Conservation (phyloP, 495 filamentous ascomycete species). For the Hypoxylon lienhwacheense region DNA sequence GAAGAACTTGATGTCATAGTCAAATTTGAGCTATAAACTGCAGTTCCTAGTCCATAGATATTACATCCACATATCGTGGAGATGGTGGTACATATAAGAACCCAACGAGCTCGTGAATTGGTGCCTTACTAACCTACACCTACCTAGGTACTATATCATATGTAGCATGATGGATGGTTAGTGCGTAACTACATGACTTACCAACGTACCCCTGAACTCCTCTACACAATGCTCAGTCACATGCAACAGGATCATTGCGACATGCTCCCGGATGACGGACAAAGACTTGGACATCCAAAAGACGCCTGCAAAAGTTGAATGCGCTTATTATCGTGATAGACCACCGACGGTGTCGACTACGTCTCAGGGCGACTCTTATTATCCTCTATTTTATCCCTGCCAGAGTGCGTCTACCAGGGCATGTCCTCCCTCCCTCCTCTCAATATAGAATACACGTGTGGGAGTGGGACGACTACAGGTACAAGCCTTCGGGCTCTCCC, state of each 20-base stretch:
- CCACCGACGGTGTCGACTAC: background rate
- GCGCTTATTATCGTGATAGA: background rate
- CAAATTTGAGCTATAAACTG: slow-evolving; percentile 9
- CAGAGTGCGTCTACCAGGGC: background rate
- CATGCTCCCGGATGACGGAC: too few species aligned
- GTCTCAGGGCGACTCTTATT: background rate
- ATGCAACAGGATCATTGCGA: too few species aligned
- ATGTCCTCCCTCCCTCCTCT: background rate
- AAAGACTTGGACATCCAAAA: too few species aligned
- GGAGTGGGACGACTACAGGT: slow-evolving; percentile 66
- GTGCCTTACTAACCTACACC: too few species aligned
- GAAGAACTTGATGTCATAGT: slow-evolving; percentile 23
- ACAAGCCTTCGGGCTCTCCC: slow-evolving; percentile 96
- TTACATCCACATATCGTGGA: background rate
- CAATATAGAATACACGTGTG: slow-evolving; percentile 20
- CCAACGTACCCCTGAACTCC: too few species aligned
- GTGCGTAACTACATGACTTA: too few species aligned
- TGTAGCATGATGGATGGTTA: too few species aligned
- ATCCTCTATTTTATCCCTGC: slow-evolving; percentile 13
- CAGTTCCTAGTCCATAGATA: background rate
- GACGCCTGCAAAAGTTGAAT: too few species aligned
- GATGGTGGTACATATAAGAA: too few species aligned
- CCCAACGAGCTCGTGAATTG: too few species aligned
- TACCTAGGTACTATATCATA: background rate
- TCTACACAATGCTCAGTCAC: too few species aligned